Evolutionary conservation across 306 rosid genomes (phyloP).

Genomic region (Castanea mollissima): DNA sequence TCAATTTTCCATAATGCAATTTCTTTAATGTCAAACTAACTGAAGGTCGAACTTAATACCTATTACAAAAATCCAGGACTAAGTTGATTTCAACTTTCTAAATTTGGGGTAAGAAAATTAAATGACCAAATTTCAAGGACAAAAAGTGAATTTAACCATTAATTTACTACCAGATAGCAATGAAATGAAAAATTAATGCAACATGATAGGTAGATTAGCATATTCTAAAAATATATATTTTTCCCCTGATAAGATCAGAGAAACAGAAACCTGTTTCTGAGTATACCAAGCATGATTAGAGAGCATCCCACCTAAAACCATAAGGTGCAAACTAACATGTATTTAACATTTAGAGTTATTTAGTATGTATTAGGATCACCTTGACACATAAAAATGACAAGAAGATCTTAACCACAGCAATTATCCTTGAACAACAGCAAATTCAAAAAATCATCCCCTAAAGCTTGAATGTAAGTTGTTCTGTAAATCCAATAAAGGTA

Average conservation of each 20-base stretch:
- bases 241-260: not conserved
- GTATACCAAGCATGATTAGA: not conserved
- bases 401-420: not conserved
- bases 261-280: not conserved
- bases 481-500: not conserved
- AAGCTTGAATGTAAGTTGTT: not conserved
- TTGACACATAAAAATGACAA: not conserved
- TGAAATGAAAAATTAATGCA: not conserved
- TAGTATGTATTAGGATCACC: not conserved
- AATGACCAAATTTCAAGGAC: too few species aligned
- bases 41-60: too few species aligned
- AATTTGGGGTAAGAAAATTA: too few species aligned
- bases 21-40: too few species aligned
- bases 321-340: not conserved
- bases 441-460: not conserved
- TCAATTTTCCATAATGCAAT: too few species aligned
- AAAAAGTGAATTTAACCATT: not conserved
- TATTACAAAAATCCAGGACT: too few species aligned
- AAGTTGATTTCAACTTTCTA: too few species aligned
- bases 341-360: not conserved
- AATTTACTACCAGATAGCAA: not conserved
- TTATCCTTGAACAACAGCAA: not conserved
- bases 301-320: not conserved
- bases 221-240: not conserved
- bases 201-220: not conserved